Conservation (phyloP, 495 filamentous ascomycete genomes). For the Annulohypoxylon moriforme region DNA sequence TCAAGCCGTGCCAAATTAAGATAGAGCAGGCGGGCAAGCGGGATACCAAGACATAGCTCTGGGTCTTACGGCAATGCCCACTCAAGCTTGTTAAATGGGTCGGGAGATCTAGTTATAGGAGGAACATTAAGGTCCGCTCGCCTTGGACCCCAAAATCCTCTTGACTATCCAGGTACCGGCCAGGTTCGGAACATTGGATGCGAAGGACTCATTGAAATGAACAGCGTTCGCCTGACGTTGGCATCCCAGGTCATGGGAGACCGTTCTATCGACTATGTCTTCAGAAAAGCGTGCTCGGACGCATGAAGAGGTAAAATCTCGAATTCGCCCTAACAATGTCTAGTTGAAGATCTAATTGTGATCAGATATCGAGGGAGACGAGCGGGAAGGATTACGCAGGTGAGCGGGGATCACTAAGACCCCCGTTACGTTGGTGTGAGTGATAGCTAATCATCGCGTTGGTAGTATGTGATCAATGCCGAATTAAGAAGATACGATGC, state of each 20-base stretch:
- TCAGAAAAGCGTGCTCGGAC: constrained; percentile 29
- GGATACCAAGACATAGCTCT: constrained; percentile 13
- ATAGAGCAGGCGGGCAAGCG: constrained; percentile 1
- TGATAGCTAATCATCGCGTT: constrained; percentile 3
- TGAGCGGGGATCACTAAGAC: constrained; percentile 20
- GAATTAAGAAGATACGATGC: constrained; percentile 38
- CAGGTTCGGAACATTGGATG: not conserved
- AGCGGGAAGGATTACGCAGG: constrained; percentile 38
- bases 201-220: constrained; percentile 11
- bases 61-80: constrained; percentile 16
- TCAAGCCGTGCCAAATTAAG: constrained; percentile 7
- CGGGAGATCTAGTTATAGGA: constrained; percentile 20
- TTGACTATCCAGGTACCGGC: not conserved
- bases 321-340: not conserved
- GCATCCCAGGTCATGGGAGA: constrained; percentile 7
- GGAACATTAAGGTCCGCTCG: constrained; percentile 30
- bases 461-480: constrained; percentile 36
- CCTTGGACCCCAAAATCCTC: constrained; percentile 18
- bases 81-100: constrained; percentile 21
- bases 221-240: constrained; percentile 2
- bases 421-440: constrained; percentile 1
- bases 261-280: constrained; percentile 10
- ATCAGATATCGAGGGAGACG: constrained; percentile 31
- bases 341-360: constrained; percentile 1
- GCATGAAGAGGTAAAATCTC: constrained; percentile 29